Percentiles rank a stretch among this genome's conserved stretches.
These are phyloP conservation scores for Trichosporon inkin DNA, from an alignment of 1,284 basidiomycete species.

Conservation along the genomic window DNA sequence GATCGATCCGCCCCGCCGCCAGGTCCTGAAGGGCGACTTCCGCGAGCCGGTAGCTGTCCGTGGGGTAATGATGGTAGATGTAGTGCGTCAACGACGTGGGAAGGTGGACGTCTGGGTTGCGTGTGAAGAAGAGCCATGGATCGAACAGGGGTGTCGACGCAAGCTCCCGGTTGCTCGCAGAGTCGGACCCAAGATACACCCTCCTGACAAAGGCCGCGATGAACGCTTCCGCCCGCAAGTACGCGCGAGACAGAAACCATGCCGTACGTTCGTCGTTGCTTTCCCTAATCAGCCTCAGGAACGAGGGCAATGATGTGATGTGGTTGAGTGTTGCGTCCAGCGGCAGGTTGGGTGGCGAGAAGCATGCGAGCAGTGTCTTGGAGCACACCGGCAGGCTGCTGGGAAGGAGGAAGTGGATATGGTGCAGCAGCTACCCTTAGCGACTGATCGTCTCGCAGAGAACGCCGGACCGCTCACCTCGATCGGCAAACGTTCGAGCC, in stretches of 20 bases:
- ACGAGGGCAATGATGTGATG: neutral
- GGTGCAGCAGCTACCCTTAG: neutral
- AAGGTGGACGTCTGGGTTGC: neutral
- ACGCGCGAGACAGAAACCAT: neutral
- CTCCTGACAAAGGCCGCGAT: neutral
- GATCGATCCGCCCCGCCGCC: neutral
- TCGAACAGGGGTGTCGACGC: neutral
- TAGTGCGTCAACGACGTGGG: neutral
- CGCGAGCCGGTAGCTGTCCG: neutral
- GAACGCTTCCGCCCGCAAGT: neutral
- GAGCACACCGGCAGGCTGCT: neutral
- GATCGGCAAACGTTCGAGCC: neutral
- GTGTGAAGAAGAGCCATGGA: neutral
- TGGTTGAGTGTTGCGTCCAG: neutral
- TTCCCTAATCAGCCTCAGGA: neutral
- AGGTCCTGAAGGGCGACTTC: neutral
- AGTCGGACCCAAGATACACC: neutral
- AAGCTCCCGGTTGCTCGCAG: neutral
- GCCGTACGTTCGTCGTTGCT: neutral
- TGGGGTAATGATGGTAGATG: neutral
- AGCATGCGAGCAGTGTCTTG: neutral
- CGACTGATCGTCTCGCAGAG: too few relatives aligned
- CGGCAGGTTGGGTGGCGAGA: neutral
- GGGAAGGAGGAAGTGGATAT: neutral
- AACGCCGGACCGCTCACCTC: neutral